Percentiles rank a stretch among this genome's conserved stretches.
These are phyloP conservation scores for Claviceps sp. DNA, from an alignment of 2,329 filamentous ascomycete species.

Conservation along the genomic window DNA sequence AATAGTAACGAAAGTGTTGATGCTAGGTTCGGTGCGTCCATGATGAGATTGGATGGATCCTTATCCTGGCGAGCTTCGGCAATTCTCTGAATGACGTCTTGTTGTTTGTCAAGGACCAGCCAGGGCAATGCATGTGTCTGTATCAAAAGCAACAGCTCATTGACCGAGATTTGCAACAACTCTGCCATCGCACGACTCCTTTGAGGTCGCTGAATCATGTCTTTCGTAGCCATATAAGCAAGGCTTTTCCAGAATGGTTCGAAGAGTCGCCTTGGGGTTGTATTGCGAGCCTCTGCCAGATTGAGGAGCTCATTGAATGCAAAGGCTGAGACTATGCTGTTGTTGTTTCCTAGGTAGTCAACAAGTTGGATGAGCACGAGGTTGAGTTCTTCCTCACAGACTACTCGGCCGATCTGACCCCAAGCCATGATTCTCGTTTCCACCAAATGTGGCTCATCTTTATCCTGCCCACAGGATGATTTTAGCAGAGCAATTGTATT, in stretches of 20 bases:
- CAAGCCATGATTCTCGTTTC: slow-evolving; percentile 80
- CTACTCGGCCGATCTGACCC: slow-evolving; percentile 67
- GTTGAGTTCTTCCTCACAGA: slow-evolving; percentile 72
- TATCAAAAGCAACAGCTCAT: slow-evolving; percentile 60
- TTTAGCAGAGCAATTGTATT: slow-evolving; percentile 59
- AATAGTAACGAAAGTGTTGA: slow-evolving; percentile 46
- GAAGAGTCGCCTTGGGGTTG: slow-evolving; percentile 56
- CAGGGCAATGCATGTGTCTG: slow-evolving; percentile 77
- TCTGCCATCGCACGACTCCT: slow-evolving; percentile 71
- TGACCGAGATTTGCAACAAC: slow-evolving; percentile 60
- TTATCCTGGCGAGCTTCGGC: slow-evolving; percentile 61
- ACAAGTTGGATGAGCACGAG: slow-evolving; percentile 72
- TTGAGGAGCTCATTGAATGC: slow-evolving; percentile 73
- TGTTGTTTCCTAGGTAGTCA: slow-evolving; percentile 75
- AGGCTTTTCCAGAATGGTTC: slow-evolving; percentile 82
- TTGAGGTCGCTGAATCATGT: slow-evolving; percentile 68
- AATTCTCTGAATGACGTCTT: slow-evolving; percentile 68
- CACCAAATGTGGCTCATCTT: slow-evolving; percentile 45
- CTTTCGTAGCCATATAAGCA: slow-evolving; percentile 69
- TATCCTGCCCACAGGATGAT: slow-evolving; percentile 54
- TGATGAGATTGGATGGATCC: slow-evolving; percentile 42
- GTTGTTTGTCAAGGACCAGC: slow-evolving; percentile 65
- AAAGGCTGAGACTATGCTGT: slow-evolving; percentile 63
- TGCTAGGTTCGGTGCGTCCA: slow-evolving; percentile 43
- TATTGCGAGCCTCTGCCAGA: slow-evolving; percentile 51